phyloP scores from a whole-genome alignment of 1,139 yeast genomes.

The Suhomyces coccinellae region DNA sequence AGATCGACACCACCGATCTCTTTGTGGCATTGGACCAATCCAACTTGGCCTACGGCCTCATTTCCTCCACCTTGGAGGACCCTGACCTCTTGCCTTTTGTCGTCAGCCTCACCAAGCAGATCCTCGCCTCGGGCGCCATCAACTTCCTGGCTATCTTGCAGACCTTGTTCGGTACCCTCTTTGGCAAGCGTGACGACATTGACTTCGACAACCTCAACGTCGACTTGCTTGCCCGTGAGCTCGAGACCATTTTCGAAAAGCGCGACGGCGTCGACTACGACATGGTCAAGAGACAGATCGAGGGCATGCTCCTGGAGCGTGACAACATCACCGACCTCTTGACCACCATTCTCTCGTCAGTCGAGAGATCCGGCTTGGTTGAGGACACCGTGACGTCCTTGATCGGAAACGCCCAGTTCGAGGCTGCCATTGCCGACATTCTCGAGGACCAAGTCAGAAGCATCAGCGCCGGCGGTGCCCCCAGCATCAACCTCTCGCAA shows the following conservation, averaged over 20 bases:
- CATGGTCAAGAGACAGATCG: not conserved
- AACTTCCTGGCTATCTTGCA: slow-evolving; percentile 21
- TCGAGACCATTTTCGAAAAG: not conserved
- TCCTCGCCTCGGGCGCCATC: slow-evolving; percentile 24
- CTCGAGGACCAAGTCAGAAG: slow-evolving; percentile 29
- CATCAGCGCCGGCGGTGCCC: slow-evolving; percentile 19
- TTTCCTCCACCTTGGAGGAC: slow-evolving; percentile 29
- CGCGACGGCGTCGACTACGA: not conserved
- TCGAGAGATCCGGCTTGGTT: slow-evolving; percentile 32
- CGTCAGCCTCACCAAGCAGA: slow-evolving; percentile 23
- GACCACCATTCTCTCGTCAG: slow-evolving; percentile 32
- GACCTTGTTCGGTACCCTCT: slow-evolving; percentile 17
- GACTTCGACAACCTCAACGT: not conserved
- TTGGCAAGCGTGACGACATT: slow-evolving; percentile 10
- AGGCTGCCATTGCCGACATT: slow-evolving; percentile 27
- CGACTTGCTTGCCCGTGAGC: not conserved
- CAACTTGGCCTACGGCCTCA: slow-evolving; percentile 33
- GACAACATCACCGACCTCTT: slow-evolving; percentile 37
- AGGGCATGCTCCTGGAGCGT: slow-evolving; percentile 20
- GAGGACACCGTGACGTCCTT: slow-evolving; percentile 28
- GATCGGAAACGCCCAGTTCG: slow-evolving; percentile 31
- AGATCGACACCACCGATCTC: slow-evolving; percentile 30
- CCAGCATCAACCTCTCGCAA: slow-evolving; percentile 16
- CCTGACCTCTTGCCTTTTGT: slow-evolving; percentile 32
- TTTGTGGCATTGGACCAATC: slow-evolving; percentile 37